Conservation (phyloP, 139 green algal genomes). For the Coelastrella sp. region DNA sequence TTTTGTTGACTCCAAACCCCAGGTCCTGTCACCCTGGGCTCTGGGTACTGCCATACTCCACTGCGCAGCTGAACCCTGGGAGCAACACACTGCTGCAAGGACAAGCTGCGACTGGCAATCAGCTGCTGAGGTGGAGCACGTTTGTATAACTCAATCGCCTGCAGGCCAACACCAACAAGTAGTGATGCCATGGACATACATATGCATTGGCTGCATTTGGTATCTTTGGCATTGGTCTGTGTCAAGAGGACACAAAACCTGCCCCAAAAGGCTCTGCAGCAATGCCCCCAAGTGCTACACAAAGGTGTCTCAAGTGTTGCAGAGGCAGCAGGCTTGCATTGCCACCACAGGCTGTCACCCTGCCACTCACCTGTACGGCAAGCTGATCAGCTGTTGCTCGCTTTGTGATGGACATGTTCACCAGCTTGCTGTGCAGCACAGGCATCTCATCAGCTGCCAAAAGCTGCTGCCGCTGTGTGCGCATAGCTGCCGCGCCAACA, state of each 20-base stretch:
- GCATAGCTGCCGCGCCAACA: constrained; percentile 78
- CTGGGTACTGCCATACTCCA: constrained; percentile 42
- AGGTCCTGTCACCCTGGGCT: background rate
- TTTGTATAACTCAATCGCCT: constrained; percentile 46
- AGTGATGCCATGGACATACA: background rate
- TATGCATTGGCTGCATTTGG: no score
- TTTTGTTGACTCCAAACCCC: constrained; percentile 34
- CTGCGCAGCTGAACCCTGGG: constrained; percentile 14
- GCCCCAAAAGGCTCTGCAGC: no score
- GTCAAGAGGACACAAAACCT: no score
- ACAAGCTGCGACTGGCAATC: background rate
- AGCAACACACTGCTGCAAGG: constrained; percentile 40
- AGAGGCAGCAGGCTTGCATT: no score
- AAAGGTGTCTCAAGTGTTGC: no score
- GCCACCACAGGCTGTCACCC: no score
- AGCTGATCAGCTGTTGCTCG: constrained; percentile 61
- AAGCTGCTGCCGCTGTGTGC: constrained; percentile 58
- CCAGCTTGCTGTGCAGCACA: constrained; percentile 71
- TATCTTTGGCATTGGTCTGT: no score
- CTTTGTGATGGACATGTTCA: constrained; percentile 67
- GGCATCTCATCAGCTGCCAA: constrained; percentile 66
- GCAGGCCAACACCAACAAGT: background rate
- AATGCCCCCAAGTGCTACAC: no score
- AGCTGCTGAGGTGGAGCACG: constrained; percentile 10
- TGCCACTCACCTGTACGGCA: constrained; percentile 50